Evolutionary conservation across 2,329 filamentous ascomycete genomes (phyloP), one percentile per base, ranked within the genome.

Genomic region (Stachybotrys elegans): DNA sequence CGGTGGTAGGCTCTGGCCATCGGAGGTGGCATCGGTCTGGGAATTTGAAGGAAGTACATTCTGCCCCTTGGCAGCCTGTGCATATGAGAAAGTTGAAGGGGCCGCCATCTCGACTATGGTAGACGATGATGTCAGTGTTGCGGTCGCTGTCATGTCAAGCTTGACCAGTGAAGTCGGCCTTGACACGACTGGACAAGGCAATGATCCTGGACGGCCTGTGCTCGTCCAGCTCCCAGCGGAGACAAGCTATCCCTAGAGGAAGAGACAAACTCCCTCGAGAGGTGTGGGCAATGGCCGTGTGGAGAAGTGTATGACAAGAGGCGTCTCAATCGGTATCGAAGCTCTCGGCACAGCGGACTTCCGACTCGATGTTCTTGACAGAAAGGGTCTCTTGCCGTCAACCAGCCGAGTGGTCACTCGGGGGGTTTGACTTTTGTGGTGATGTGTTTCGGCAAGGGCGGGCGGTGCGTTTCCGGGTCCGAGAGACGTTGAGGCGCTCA

Each of bases 51-150:
- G 62, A 50, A 57, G 57, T 44, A 61, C 49, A 51, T 78, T 70
- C 57, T 85, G 79, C 59, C 91, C 89, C 67, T 93, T 93, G 48
- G 92, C 92, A 61, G 92, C 92, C 76, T 95, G 90, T 58, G 92
- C 92, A 68, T 97, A 97, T 48, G 92, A 96, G 64, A 96, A 95
- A 25, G 80, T 73, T 49, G 80, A 73, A 50, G 78, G 57, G 46
- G 66, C 65, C 51, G 76, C 76, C 78, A 80, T 81, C 47, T 65
- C 58, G 38, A 23, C 11, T 23, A 17, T 12, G 19, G 9, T 40
- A n/a, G 52, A 57, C 45, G 53, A 54, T 45, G 53, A 56, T 41
- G 54, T 46, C 43, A 54, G 49, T 34, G 54, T 52, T 52, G 55
- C 51, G 46, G 56, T 54, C 48, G 38, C 20, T 40, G 53, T 54